Base-by-base conservation (phyloP, 495 filamentous ascomycete genomes). In the Penicillium malachiteum region DNA sequence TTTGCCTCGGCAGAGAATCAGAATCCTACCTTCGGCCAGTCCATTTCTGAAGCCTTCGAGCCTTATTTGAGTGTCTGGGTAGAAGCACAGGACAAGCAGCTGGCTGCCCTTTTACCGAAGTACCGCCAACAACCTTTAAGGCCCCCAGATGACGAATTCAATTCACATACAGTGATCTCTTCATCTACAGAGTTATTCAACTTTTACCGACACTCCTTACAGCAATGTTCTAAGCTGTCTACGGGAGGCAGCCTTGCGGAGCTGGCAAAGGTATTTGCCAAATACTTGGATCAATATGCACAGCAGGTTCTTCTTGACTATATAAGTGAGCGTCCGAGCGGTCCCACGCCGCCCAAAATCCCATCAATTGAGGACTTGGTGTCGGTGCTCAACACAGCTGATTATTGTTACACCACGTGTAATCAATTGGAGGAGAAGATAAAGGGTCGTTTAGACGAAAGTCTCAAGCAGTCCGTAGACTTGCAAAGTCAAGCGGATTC, bases 1-100 rank as follows among this genome's bases (percentile, higher is more conserved):
- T 81, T 96, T 38, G 86, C 86, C 48, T 96, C 91, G 12, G 77
- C 81, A 21, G 93, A 97, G 33, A 77, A 85, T 3, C 84, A 97
- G 33, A 77, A 85, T 3, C 84, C 87, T 4, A 87, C 84, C 45
- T 96, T 96, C 68, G 88, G 91, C 40, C 92, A 95, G 52, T 87
- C 90, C 7, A 96, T 98, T 60, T 98, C 94, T 1, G 92, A 96
- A 54, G 94, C 94, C 2, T 98, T 98, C 57, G 94, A 97, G 67
- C 94, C 94, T 9, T 97, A 97, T 69, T 79, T 98, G 39, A 96
- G 91, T 65, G 77, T 97, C 9, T 98, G 94, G 94, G 92, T 98
- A 18, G 94, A 97, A 55, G 90, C 89, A 30, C 94, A 97, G 71
- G 94, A 97, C 64, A 92, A 87, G 77, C 86, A 95, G 56, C 77